Percentiles rank a stretch among this genome's conserved stretches.
phyloP scores from a whole-genome alignment of 129 eudicot species.

The Gnaphalium uliginosum region DNA sequence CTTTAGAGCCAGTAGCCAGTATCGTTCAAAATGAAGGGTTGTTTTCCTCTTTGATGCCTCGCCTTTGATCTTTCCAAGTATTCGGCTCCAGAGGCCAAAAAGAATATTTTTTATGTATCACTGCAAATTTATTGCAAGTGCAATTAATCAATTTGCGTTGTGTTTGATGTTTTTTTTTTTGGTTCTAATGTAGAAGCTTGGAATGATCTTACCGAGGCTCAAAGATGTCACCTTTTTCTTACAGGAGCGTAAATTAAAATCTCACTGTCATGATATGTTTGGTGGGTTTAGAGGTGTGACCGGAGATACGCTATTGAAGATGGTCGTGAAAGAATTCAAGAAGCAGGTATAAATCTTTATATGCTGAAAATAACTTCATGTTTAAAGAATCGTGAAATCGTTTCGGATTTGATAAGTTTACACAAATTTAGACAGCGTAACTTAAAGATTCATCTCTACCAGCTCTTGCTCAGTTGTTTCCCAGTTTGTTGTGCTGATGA shows the following conservation, averaged over 20 bases:
- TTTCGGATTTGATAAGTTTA: not conserved
- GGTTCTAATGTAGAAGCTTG: not conserved
- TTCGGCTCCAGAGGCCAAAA: not conserved
- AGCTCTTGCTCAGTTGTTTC: not conserved
- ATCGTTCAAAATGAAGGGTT: not conserved
- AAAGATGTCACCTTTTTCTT: not conserved
- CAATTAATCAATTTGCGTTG: not conserved
- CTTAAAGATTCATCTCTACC: too few relatives aligned
- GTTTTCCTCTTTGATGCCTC: not conserved
- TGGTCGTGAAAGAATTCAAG: not conserved
- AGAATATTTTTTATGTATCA: not conserved
- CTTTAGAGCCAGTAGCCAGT: not conserved
- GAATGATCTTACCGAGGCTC: not conserved
- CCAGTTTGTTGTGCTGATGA: not conserved
- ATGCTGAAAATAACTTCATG: not conserved
- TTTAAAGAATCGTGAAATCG: not conserved
- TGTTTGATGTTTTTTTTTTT: not conserved
- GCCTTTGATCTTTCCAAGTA: not conserved
- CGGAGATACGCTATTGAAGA: not conserved
- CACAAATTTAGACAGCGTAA: not conserved
- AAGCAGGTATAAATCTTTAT: not conserved
- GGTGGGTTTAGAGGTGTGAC: not conserved
- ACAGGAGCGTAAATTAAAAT: not conserved
- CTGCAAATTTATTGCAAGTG: not conserved
- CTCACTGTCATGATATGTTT: slow-evolving; percentile 1